Percentiles rank a stretch among this genome's conserved stretches.
Evolutionary conservation across 768 basidiomycete genomes (phyloP).

Genomic region (Neoboletus brunneissimus): DNA sequence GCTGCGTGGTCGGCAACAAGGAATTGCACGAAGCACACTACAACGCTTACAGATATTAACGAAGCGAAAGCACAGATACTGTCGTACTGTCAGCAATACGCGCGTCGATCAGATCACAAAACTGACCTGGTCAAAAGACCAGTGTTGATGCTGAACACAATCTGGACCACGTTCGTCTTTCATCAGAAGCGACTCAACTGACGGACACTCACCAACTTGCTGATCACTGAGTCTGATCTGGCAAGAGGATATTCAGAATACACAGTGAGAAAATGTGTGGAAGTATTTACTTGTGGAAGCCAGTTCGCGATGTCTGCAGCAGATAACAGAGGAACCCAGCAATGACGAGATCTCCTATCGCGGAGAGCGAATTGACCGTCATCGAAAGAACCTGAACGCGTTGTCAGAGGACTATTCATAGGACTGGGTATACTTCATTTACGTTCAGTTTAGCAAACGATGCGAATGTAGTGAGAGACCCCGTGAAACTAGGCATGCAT

Average conservation of each 20-base stretch:
- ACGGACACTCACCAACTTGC: conserved; percentile 32
- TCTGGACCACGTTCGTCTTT: conserved; percentile 28
- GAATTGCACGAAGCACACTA: neutral
- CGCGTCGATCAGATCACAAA: neutral
- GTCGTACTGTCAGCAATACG: conserved; percentile 4
- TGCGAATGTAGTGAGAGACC: conserved; percentile 33
- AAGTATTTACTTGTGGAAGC: neutral
- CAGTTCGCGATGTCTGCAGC: neutral
- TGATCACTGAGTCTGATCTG: conserved; percentile 51
- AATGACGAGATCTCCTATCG: conserved; percentile 48
- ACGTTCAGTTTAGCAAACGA: conserved; percentile 46
- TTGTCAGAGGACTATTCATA: neutral
- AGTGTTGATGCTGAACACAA: conserved; percentile 52
- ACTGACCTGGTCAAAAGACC: conserved; percentile 33
- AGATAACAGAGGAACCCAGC: conserved; percentile 25
- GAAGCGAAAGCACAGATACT: conserved; percentile 55
- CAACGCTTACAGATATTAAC: conserved; percentile 42
- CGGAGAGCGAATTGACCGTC: conserved; percentile 50
- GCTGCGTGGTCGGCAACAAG: neutral
- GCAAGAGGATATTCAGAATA: neutral
- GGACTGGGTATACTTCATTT: neutral
- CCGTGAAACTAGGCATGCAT: conserved; percentile 30
- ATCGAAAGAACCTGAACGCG: conserved; percentile 38
- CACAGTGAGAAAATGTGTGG: neutral
- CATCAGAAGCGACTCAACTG: neutral